phyloP scores from a whole-genome alignment of 192 early-diverging fungal genomes.

The Phlyctochytrium arcticum region DNA sequence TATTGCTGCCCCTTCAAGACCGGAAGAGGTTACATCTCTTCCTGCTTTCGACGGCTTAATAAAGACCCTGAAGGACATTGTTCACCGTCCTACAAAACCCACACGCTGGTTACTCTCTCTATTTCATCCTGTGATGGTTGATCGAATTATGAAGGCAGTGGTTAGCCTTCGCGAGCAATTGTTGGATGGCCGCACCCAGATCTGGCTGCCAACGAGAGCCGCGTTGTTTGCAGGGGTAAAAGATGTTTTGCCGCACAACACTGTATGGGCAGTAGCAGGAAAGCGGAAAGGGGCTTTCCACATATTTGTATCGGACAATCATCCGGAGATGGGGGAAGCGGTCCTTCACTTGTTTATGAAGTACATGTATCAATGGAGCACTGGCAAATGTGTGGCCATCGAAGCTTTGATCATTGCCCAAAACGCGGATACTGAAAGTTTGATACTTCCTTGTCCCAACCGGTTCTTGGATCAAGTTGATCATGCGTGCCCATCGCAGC shows the following conservation, averaged over 20 bases:
- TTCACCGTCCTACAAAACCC: constrained; percentile 4
- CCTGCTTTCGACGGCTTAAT: neutral
- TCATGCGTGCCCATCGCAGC: constrained; percentile 10
- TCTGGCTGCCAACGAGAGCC: constrained; percentile 26
- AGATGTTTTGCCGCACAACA: neutral
- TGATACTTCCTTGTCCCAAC: constrained; percentile 19
- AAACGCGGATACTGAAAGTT: neutral
- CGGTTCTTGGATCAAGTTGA: constrained; percentile 26
- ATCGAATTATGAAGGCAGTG: neutral
- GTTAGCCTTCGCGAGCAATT: neutral
- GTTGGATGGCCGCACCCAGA: constrained; percentile 6
- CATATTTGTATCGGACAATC: constrained; percentile 27
- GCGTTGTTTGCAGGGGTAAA: constrained; percentile 12
- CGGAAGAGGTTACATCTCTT: no score
- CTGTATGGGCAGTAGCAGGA: constrained; percentile 27
- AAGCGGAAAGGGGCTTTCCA: constrained; percentile 6
- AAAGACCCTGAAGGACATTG: constrained; percentile 1
- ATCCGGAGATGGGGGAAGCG: constrained; percentile 18
- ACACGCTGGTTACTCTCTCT: constrained; percentile 6
- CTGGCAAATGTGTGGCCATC: constrained; percentile 12
- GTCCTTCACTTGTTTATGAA: constrained; percentile 28
- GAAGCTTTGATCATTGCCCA: constrained; percentile 25
- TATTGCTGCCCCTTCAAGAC: neutral
- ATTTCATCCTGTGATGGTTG: neutral
- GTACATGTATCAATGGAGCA: constrained; percentile 8